phyloP scores from a whole-genome alignment of 2,329 filamentous ascomycete genomes.

The Aspergillus neotritici region DNA sequence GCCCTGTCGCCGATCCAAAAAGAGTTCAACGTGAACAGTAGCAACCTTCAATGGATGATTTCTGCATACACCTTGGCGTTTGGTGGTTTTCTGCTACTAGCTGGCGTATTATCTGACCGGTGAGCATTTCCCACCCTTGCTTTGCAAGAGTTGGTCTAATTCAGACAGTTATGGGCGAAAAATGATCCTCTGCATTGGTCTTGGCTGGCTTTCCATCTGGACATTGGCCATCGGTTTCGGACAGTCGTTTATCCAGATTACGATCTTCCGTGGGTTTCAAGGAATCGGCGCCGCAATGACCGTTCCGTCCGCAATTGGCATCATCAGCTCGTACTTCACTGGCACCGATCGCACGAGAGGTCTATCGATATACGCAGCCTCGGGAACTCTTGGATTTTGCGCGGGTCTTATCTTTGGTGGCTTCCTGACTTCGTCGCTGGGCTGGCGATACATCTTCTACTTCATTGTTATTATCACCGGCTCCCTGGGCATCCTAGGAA shows the following conservation, averaged over 20 bases:
- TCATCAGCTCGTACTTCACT: constrained; percentile 41
- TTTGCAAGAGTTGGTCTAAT: neutral
- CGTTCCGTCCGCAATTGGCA: constrained; percentile 43
- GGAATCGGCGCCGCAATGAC: constrained; percentile 45
- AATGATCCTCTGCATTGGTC: constrained; percentile 35
- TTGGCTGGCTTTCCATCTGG: constrained; percentile 33
- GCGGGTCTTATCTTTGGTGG: constrained; percentile 38
- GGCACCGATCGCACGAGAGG: constrained; percentile 35
- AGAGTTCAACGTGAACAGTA: constrained; percentile 31
- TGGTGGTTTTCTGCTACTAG: constrained; percentile 32
- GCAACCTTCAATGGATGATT: constrained; percentile 39
- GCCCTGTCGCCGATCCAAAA: constrained; percentile 38
- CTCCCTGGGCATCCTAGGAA: constrained; percentile 25
- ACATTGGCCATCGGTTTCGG: constrained; percentile 37
- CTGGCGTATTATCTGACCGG: constrained; percentile 33
- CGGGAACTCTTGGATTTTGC: constrained; percentile 38
- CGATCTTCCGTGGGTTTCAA: constrained; percentile 40
- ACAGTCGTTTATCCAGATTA: constrained; percentile 37
- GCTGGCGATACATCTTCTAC: constrained; percentile 39
- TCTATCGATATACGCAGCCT: constrained; percentile 37
- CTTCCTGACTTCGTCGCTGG: constrained; percentile 35
- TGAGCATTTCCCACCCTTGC: constrained; percentile 8
- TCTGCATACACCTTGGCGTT: constrained; percentile 40
- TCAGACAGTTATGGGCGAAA: constrained; percentile 32
- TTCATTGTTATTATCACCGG: constrained; percentile 32